Evolutionary conservation across 2,329 filamentous ascomycete species (phyloP).

Genomic region (Colletotrichum godetiae): DNA sequence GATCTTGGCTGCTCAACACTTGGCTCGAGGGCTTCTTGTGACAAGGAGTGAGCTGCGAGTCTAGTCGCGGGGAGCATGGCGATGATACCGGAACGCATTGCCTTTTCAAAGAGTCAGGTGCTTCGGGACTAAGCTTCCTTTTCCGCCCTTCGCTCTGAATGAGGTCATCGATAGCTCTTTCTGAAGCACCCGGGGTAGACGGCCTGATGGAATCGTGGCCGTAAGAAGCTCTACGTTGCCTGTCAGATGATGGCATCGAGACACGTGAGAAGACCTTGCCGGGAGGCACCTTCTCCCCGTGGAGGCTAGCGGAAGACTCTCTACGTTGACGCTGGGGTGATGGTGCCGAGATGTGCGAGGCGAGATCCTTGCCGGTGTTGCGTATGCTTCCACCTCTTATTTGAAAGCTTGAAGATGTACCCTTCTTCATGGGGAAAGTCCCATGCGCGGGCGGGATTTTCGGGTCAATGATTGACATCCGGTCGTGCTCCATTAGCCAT

Average conservation of each 20-base stretch:
- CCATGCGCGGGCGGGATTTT: background rate
- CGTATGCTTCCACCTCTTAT: slow-evolving; percentile 12
- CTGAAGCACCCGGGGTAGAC: background rate
- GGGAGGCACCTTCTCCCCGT: background rate
- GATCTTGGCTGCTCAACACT: background rate
- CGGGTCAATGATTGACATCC: background rate
- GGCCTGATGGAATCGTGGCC: background rate
- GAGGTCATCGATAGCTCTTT: background rate
- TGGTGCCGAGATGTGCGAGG: background rate
- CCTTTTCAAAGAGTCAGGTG: background rate
- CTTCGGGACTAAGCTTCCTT: background rate
- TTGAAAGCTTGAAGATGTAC: background rate
- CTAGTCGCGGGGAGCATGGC: background rate
- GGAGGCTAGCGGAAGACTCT: background rate
- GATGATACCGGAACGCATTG: background rate
- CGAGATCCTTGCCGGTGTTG: background rate
- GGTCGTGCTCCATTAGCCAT: background rate
- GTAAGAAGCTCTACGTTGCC: background rate
- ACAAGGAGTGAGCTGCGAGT: background rate
- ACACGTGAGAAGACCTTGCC: background rate
- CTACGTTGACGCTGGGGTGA: background rate
- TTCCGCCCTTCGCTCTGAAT: slow-evolving; percentile 8
- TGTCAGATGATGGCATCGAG: background rate
- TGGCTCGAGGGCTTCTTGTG: background rate
- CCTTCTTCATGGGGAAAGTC: background rate